These are phyloP conservation scores for Nyssa sinensis DNA, from an alignment of 148 eudicot species.

Conservation along the genomic window DNA sequence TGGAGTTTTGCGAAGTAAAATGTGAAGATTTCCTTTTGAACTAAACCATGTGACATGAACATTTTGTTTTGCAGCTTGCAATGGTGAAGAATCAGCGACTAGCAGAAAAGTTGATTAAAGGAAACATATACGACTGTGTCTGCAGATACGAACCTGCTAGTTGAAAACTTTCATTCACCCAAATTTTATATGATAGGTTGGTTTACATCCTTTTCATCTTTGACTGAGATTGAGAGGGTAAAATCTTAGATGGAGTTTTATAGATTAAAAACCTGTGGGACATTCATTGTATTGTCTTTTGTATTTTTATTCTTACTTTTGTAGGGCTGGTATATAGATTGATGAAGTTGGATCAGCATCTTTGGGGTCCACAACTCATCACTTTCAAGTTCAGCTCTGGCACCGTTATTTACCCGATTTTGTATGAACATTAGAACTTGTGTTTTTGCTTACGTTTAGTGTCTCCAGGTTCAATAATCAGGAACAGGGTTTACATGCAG, in stretches of 20 bases:
- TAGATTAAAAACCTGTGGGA: too few relatives aligned
- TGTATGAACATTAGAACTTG: too few relatives aligned
- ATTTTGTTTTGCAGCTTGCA: slow-evolving; percentile 62
- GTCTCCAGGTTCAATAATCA: too few relatives aligned
- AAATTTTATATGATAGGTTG: not conserved
- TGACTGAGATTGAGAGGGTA: not conserved
- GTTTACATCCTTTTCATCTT: not conserved
- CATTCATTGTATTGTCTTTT: not conserved
- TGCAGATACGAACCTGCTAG: slow-evolving; percentile 83
- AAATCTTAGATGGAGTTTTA: not conserved
- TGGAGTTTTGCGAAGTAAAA: too few relatives aligned
- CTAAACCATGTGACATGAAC: not conserved
- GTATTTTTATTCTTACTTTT: not conserved
- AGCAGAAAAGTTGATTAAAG: slow-evolving; percentile 85
- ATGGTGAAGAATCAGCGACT: slow-evolving; percentile 99
- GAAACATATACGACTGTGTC: slow-evolving; percentile 87
- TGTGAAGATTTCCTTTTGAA: too few relatives aligned
- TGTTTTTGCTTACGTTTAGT: too few relatives aligned
- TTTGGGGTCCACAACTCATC: not conserved
- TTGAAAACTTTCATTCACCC: slow-evolving; percentile 1
- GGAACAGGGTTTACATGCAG: too few relatives aligned
- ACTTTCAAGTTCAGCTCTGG: too few relatives aligned
- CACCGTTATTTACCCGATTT: not conserved
- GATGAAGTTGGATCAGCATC: not conserved
- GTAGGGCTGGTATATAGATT: too few relatives aligned